These are phyloP conservation scores for Saccharomyces hybrid DNA, from an alignment of 1,139 yeast species.

Conservation along the genomic window DNA sequence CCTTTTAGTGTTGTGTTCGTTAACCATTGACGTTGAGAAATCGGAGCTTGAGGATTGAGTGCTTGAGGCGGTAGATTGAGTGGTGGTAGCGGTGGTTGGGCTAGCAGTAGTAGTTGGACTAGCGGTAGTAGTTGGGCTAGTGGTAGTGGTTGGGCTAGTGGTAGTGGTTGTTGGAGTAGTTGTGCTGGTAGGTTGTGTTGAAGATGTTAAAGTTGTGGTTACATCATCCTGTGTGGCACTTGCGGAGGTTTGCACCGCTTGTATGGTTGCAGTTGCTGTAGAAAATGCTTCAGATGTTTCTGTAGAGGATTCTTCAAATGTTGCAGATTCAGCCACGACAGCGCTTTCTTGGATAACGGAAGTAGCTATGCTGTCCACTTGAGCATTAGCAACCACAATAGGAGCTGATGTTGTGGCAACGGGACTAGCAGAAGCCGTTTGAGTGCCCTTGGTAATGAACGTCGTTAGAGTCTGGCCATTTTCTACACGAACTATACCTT, in stretches of 20 bases:
- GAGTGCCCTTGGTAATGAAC: slow-evolving; percentile 13
- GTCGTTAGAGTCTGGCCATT: slow-evolving; percentile 27
- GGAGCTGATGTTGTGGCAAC: slow-evolving; percentile 6
- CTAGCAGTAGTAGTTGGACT: slow-evolving; percentile 11
- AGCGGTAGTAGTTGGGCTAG: slow-evolving; percentile 19
- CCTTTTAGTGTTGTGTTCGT: slow-evolving; percentile 47
- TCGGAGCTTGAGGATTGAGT: slow-evolving; percentile 20
- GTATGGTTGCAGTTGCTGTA: background rate
- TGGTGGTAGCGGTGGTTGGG: slow-evolving; percentile 18
- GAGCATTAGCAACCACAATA: slow-evolving; percentile 8
- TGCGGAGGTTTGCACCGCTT: background rate
- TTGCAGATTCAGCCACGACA: background rate
- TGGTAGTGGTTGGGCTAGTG: slow-evolving; percentile 11
- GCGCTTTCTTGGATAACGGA: background rate
- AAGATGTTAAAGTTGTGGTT: slow-evolving; percentile 3
- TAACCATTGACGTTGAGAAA: slow-evolving; percentile 38
- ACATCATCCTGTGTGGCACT: background rate
- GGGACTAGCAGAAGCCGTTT: slow-evolving; percentile 4
- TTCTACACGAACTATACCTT: slow-evolving; percentile 25
- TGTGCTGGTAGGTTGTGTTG: slow-evolving; percentile 4
- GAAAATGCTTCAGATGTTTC: background rate
- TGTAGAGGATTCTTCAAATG: background rate
- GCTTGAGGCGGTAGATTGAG: slow-evolving; percentile 19
- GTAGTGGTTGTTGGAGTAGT: slow-evolving; percentile 11
- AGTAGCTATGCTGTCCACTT: slow-evolving; percentile 8